These are phyloP conservation scores for Euphorbia lathyris DNA, from an alignment of 345 rosid species.

Conservation along the genomic window DNA sequence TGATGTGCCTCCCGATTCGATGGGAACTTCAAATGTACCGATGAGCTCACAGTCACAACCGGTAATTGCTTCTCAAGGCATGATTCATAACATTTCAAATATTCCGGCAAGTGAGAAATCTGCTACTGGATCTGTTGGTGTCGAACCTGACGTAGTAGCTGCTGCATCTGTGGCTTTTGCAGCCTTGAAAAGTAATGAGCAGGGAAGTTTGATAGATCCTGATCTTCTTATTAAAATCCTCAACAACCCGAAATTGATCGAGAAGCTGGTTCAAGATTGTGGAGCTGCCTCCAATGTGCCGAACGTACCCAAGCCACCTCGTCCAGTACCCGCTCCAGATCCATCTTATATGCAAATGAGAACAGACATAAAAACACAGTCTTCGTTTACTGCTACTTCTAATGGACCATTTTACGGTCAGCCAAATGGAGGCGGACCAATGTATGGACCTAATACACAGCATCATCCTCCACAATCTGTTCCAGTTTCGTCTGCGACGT, in stretches of 20 bases:
- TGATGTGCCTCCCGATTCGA: slow-evolving; percentile 40
- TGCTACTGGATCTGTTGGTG: slow-evolving; percentile 33
- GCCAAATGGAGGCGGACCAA: slow-evolving; percentile 37
- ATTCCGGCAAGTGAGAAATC: slow-evolving; percentile 34
- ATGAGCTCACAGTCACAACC: slow-evolving; percentile 35
- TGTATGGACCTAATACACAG: slow-evolving; percentile 21
- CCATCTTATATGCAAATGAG: slow-evolving; percentile 39
- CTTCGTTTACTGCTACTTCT: slow-evolving; percentile 35
- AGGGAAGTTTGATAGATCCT: slow-evolving; percentile 65
- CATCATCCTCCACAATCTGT: slow-evolving; percentile 32
- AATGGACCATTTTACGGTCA: slow-evolving; percentile 49
- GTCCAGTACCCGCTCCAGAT: slow-evolving; percentile 21
- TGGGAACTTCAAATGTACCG: slow-evolving; percentile 24
- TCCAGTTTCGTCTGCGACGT: slow-evolving; percentile 36
- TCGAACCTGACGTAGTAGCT: slow-evolving; percentile 58
- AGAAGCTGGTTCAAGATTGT: slow-evolving; percentile 56
- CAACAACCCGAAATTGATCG: slow-evolving; percentile 70
- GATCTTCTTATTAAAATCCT: slow-evolving; percentile 79
- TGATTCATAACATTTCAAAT: slow-evolving; percentile 20
- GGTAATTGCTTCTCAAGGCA: slow-evolving; percentile 31
- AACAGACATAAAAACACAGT: slow-evolving; percentile 34
- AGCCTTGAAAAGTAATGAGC: slow-evolving; percentile 63
- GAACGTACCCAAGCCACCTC: slow-evolving; percentile 28
- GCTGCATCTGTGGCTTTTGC: slow-evolving; percentile 64
- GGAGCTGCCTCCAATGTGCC: slow-evolving; percentile 42